Evolutionary conservation across 2,329 filamentous ascomycete genomes (phyloP), one percentile per base, ranked within the genome.

Genomic region (Balansia obtecta): DNA sequence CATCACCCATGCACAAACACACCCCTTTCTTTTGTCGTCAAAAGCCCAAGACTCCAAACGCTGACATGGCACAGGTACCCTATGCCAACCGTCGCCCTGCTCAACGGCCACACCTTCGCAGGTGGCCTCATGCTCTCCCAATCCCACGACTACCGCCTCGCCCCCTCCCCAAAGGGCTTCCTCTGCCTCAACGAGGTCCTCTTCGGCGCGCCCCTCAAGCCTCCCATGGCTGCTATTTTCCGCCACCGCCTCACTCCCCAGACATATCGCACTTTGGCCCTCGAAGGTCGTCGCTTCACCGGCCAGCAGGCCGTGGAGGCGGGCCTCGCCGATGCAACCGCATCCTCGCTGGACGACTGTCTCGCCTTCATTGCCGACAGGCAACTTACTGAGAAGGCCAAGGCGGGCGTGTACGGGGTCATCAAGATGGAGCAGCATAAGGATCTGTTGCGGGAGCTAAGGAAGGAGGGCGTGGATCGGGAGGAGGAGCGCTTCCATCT

Each of bases 61-160:
- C 8, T 27, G 27, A 85, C 67, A 86, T 90, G 67, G 86, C 91
- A 68, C 34, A 66, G 68, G 47, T 91, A 82, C 61, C 85, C 86
- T 13, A 88, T 90, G 85, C 87, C 87, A 22, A 93, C 86, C 3
- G 67, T 93, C 46, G 83, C 86, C n/a, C 71, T 89, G 9, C 61
- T 91, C 50, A 88, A 88, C 58, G 87, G 87, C 20, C 88, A 94
- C 65, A 80, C 83, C 50, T 93, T 89, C 64, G 88, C 87, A 6
- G 87, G 80, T 44, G 87, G 85, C n/a, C 71, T 90, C 53, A 54
- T 54, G 82, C 71, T 85, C 10, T 79, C 85, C 53, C 86, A 88
- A 77, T 80, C 86, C 68, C 86, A 91, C 68, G 87, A 93, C 69
- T 93, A 93, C 70, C 79, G 88, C 30, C 74, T 93, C 57, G 85